Evolutionary conservation across 768 basidiomycete genomes (phyloP).

Genomic region (Xerocomellus dryophilus): DNA sequence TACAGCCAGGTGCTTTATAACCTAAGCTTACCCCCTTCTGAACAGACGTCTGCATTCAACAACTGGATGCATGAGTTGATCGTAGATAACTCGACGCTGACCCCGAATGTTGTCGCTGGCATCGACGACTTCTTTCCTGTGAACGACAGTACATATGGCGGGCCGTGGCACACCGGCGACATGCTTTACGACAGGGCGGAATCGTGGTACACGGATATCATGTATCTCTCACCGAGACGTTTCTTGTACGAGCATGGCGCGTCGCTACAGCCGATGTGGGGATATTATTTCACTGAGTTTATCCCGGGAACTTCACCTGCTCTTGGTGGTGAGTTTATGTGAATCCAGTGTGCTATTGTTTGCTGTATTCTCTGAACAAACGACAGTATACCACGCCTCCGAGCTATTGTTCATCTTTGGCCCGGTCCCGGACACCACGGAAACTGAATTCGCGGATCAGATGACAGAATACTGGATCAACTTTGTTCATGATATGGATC

Average conservation of each 20-base stretch:
- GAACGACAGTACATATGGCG: conserved; percentile 46
- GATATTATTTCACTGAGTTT: conserved; percentile 54
- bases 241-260: conserved; percentile 51
- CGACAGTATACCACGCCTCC: conserved; percentile 16
- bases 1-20: conserved; percentile 28
- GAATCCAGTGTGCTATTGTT: too few species aligned
- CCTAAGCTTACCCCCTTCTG: conserved; percentile 37
- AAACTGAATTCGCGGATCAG: conserved; percentile 45
- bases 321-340: conserved; percentile 42
- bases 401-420: conserved; percentile 31
- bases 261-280: conserved; percentile 46
- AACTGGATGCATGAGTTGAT: conserved; percentile 46
- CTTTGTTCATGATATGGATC: conserved; percentile 54
- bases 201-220: conserved; percentile 57
- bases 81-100: conserved; percentile 44
- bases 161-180: conserved; percentile 57
- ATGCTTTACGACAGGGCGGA: conserved; percentile 54
- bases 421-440: conserved; percentile 41
- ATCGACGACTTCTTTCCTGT: conserved; percentile 45
- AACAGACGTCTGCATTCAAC: conserved; percentile 45
- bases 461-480: conserved; percentile 54
- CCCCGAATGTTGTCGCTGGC: conserved; percentile 34
- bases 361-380: not conserved
- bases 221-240: conserved; percentile 51
- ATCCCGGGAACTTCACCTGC: conserved; percentile 50